Percentiles rank a stretch among this genome's conserved stretches.
These are phyloP conservation scores for Gyrodon lividus DNA, from an alignment of 768 basidiomycete species.

Conservation along the genomic window DNA sequence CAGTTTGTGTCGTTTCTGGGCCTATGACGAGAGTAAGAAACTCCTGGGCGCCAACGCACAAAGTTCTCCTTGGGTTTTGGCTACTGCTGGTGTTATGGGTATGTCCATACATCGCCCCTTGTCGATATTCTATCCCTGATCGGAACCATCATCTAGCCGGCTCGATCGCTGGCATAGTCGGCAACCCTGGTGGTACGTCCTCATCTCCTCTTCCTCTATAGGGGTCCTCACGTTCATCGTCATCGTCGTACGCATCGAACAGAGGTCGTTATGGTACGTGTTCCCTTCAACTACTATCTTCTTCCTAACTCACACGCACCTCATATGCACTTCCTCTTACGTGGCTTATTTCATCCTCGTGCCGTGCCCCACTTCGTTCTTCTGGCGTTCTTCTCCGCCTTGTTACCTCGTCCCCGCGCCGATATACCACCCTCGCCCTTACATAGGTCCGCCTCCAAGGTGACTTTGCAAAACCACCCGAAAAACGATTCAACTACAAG, in stretches of 20 bases:
- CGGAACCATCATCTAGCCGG: conserved; percentile 53
- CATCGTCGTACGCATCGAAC: background rate
- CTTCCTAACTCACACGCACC: conserved; percentile 13
- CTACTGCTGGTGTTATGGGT: conserved; percentile 84
- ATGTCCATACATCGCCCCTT: conserved; percentile 27
- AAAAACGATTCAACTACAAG: conserved; percentile 89
- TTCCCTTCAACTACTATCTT: background rate
- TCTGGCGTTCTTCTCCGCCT: background rate
- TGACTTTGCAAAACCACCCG: conserved; percentile 85
- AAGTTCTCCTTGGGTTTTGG: conserved; percentile 79
- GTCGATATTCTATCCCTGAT: background rate
- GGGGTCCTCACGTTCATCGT: background rate
- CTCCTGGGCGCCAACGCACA: conserved; percentile 63
- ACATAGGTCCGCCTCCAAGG: conserved; percentile 76
- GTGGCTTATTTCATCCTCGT: background rate
- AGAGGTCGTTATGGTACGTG: conserved; percentile 71
- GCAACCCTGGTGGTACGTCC: conserved; percentile 76
- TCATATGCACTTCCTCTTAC: conserved; percentile 4
- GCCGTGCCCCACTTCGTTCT: background rate
- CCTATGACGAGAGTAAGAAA: conserved; percentile 90
- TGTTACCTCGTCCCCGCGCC: background rate
- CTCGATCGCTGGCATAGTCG: conserved; percentile 81
- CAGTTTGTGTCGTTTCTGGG: conserved; percentile 90
- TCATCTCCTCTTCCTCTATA: background rate
- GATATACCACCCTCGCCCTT: background rate